Evolutionary conservation across 2,329 filamentous ascomycete species (phyloP), one percentile per base, ranked within the genome.

Genomic region (Cadophora luteo-olivacea): DNA sequence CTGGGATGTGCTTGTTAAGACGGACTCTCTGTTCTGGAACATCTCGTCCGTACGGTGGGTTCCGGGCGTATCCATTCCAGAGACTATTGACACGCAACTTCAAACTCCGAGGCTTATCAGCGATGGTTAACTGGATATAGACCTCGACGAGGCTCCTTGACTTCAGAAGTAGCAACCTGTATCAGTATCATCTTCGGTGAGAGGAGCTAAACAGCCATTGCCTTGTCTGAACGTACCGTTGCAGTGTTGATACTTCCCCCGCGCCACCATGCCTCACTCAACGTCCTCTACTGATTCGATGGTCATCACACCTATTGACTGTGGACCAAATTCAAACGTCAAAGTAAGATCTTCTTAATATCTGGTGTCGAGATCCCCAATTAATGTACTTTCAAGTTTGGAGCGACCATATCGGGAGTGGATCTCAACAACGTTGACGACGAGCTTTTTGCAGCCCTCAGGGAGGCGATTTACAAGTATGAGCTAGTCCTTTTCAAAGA

Each of bases 381-480:
- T 14, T 57, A 57, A 57, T 29, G 32, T 36, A 6, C 6, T 3
- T 14, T 57, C 6, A 8, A 57, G 52, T 57, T 57, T 29, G 52
- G 52, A 22, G 52, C 52, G 14, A 25, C 24, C 24, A 29, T 57
- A 22, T 25, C n/a, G 14, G 52, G 52, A 16, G 52, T 57, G n/a
- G 52, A 57, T 25, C 24, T 57, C 19, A 57, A 57, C 52, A 16
- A 57, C 24, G 52, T 57, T 22, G 52, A 57, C 52, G 52, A 57
- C 14, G 52, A 57, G 14, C 52, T 57, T 5, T 57, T 57, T 25
- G 52, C 19, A 24, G 52, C 16, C 12, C 52, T 57, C 12, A 22
- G 14, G 25, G 24, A 57, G 22, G 52, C 24, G 22, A 29, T 57
- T 16, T 57, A 57, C 24, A 57, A n/a, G 32, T 14, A 57, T 25